Base-by-base conservation (phyloP, 2,329 filamentous ascomycete species). In the Plectosphaerella cucumerina region DNA sequence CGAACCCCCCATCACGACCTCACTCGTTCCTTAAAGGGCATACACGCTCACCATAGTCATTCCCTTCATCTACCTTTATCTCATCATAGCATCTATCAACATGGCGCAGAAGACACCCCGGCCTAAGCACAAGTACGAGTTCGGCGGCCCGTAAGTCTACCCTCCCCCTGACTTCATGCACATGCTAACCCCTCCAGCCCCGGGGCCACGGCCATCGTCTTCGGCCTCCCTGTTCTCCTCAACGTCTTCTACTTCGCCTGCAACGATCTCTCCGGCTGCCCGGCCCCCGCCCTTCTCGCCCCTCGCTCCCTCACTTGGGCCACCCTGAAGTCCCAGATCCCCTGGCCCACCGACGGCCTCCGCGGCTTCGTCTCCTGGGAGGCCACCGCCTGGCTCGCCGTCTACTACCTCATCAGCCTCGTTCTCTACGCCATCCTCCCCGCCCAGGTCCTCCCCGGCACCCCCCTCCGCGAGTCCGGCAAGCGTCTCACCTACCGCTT, bases 231-330 rank as follows among this genome's bases (percentile, higher is more conserved):
- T 0, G 53, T 89, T 20, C 74, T 90, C 47, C 80, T 89, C 62
- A 92, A 91, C 66, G 67, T 82, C 51, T 84, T 90, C 59, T 80
- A 84, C 47, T 91, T 96, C 61, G 74, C 87, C 59, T 96, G 91
- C 77, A 96, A 96, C 68, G 90, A 96, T 64, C 75, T 92, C 50
- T 84, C 88, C 5, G 92, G 92, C 51, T 96, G 92, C 61, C 92
- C 92, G 44, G 85, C 88, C 0, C 89, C 90, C 2, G 88, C 86
- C 1, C 75, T 90, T 5, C 77, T 94, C 18, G 75, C 78, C 51
- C 90, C 86, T 9, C 81, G 77, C 37, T 85, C 78, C 4, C 71
- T 95, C 56, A 82, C 82, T 20, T 74, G 89, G 49, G 79, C 85
- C 17, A 79, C 80, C 58, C 72, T 96, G 60, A 90, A 89, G 70